Percentiles rank a stretch among this genome's conserved stretches.
These are phyloP conservation scores for Aspergillus baeticus DNA, from an alignment of 495 filamentous ascomycete genomes.

Conservation along the genomic window DNA sequence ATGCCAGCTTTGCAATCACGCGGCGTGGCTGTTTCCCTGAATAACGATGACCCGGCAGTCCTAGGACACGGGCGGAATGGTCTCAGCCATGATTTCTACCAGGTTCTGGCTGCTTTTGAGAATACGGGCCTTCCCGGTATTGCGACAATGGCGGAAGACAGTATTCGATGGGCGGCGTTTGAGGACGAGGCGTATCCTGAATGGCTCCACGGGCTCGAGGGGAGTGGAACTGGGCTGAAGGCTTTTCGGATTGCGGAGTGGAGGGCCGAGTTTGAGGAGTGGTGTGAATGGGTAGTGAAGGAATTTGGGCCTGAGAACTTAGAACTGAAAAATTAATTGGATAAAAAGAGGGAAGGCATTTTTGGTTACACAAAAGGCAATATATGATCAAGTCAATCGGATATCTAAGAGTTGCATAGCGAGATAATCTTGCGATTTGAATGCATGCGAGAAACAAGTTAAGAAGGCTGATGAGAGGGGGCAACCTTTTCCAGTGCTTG, in stretches of 20 bases:
- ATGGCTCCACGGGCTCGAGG: slow-evolving; percentile 8
- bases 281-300: slow-evolving; percentile 15
- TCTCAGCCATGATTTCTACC: slow-evolving; percentile 90
- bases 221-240: neutral
- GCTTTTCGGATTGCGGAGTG: slow-evolving; percentile 3
- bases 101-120: slow-evolving; percentile 80
- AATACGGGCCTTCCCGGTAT: slow-evolving; percentile 65
- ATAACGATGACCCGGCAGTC: slow-evolving; percentile 87
- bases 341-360: too few species aligned
- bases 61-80: slow-evolving; percentile 75
- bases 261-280: slow-evolving; percentile 11
- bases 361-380: too few species aligned
- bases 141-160: slow-evolving; percentile 16
- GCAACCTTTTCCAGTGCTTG: too few species aligned
- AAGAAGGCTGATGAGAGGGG: too few species aligned
- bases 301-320: slow-evolving; percentile 2
- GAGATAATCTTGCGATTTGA: too few species aligned
- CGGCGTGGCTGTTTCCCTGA: slow-evolving; percentile 53
- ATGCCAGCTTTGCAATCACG: slow-evolving; percentile 15
- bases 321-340: neutral
- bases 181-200: slow-evolving; percentile 9
- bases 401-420: too few species aligned
- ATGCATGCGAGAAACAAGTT: too few species aligned
- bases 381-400: too few species aligned
- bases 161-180: slow-evolving; percentile 16